A percentile compares a stretch with the other conserved stretches of the same genome.
Conservation (phyloP, 2,329 filamentous ascomycete genomes). For the Rasamsonia emersonii region DNA sequence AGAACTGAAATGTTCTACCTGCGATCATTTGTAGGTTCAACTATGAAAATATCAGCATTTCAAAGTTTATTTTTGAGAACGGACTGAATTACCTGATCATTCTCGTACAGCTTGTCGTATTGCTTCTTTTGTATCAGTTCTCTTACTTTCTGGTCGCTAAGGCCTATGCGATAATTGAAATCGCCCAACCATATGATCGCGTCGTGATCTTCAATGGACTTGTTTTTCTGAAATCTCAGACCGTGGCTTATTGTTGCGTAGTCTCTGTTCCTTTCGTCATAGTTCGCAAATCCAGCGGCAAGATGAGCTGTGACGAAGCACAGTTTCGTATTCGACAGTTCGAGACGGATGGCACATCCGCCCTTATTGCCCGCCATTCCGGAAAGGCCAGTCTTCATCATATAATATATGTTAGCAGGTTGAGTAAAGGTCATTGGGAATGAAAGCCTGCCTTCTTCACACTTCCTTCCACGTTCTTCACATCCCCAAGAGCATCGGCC, state of each 20-base stretch:
- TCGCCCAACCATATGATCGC: constrained; percentile 92
- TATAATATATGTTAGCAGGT: background rate
- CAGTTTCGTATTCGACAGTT: constrained; percentile 84
- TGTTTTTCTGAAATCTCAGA: constrained; percentile 80
- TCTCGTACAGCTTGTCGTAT: constrained; percentile 73
- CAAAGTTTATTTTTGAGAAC: background rate
- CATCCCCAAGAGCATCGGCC: constrained; percentile 63
- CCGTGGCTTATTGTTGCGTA: constrained; percentile 84
- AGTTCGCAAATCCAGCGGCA: constrained; percentile 91
- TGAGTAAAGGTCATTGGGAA: background rate
- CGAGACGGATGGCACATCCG: constrained; percentile 89
- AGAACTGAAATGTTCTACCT: constrained; percentile 80
- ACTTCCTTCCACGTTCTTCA: constrained; percentile 94
- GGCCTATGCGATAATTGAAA: constrained; percentile 94
- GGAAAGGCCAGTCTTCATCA: constrained; percentile 66
- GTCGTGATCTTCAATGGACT: constrained; percentile 84
- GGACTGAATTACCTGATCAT: constrained; percentile 66
- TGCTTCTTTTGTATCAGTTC: constrained; percentile 64
- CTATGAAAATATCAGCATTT: constrained; percentile 30
- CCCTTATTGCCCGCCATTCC: constrained; percentile 98
- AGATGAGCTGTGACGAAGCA: constrained; percentile 96
- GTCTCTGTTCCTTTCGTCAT: constrained; percentile 90
- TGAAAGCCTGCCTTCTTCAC: constrained; percentile 63
- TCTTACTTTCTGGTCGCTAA: constrained; percentile 68
- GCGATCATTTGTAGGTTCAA: constrained; percentile 95